Percentiles rank a stretch among this genome's conserved stretches.
phyloP scores from a whole-genome alignment of 768 basidiomycete species.

The Tricholoma matsutake region DNA sequence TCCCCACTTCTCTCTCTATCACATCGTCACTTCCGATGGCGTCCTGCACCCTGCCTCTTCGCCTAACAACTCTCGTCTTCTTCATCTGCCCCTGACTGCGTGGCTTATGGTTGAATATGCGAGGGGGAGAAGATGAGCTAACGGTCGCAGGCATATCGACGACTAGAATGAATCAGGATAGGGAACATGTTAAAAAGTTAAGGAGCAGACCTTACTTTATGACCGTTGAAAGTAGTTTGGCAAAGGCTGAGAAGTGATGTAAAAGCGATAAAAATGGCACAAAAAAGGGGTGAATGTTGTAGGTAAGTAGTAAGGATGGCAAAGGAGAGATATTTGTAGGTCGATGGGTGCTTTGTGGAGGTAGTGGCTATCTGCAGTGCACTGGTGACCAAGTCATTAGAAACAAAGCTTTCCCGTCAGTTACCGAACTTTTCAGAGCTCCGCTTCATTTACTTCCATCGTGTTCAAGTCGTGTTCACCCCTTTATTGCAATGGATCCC shows the following conservation, averaged over 20 bases:
- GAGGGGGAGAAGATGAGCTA: constrained; percentile 32
- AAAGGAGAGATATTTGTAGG: constrained; percentile 7
- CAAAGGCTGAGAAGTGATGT: constrained; percentile 14
- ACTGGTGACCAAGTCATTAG: constrained; percentile 25
- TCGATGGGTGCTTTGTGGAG: constrained; percentile 12
- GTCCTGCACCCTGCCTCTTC: constrained; percentile 60
- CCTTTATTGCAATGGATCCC: constrained; percentile 36
- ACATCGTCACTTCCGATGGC: constrained; percentile 75
- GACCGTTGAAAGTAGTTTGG: constrained; percentile 1
- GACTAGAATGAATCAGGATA: constrained; percentile 21
- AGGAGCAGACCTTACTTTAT: constrained; percentile 34
- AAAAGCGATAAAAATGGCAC: constrained; percentile 22
- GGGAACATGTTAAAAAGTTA: constrained; percentile 10
- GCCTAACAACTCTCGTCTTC: constrained; percentile 49
- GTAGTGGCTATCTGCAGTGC: constrained; percentile 23
- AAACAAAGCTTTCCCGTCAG: constrained; percentile 15
- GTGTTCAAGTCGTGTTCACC: too few relatives aligned
- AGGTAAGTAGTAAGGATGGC: constrained; percentile 4
- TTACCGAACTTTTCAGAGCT: constrained; percentile 24
- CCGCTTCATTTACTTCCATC: constrained; percentile 11
- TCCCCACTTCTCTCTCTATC: constrained; percentile 64
- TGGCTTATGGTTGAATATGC: constrained; percentile 31
- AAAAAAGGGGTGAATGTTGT: constrained; percentile 17
- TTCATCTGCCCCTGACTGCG: constrained; percentile 32
- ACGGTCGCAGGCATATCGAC: constrained; percentile 46